Base-by-base conservation (phyloP, 1,284 basidiomycete species). In the Tilletia walkeri region DNA sequence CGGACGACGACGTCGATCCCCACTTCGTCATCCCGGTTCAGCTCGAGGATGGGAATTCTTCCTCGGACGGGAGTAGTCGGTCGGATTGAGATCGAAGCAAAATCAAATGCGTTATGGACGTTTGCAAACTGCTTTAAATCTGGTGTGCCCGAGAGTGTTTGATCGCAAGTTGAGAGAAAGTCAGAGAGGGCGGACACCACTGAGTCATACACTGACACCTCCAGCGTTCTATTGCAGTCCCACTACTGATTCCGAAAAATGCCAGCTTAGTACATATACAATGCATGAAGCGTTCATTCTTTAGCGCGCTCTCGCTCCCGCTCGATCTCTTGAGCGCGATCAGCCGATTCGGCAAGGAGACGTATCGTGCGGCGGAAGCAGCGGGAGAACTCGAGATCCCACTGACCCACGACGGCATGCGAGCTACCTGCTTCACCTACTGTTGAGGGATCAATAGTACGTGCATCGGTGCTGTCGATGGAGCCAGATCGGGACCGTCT, bases 1-100 rank as follows among this genome's bases (percentile, higher is more conserved):
- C 41, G 1, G 78, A 81, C 66, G 74, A 81, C 59, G 79, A 81
- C 67, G 65, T 68, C 4, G 63, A 72, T 56, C 69, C 75, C 14
- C 36, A 48, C 2, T 80, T 81, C 65, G 72, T 80, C 34, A 77
- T 81, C 49, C 75, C 78, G 4, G 78, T 78, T n/a, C 63, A 76
- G n/a, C 67, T 81, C 16, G 78, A 80, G 68, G 70, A 70, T n/a
- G 47, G 67, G 38, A 54, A 53, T 47, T 68, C 67, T 4, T 63
- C 59, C 18, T 63, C 59, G 16, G 59, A 63, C 5, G 59, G 59
- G 34, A 63, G 59, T 16, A 39, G 36, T 38, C 59, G 59, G 34
- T 63, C 59, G 12, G 59, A n/a, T 34, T 63, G 36, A 41, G 9
- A 18, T 18, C 2, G 24, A 30, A 30, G 41, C 41, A 45, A 45